Evolutionary conservation across 331 rosid genomes (phyloP).

Genomic region (Acacia concinna): DNA sequence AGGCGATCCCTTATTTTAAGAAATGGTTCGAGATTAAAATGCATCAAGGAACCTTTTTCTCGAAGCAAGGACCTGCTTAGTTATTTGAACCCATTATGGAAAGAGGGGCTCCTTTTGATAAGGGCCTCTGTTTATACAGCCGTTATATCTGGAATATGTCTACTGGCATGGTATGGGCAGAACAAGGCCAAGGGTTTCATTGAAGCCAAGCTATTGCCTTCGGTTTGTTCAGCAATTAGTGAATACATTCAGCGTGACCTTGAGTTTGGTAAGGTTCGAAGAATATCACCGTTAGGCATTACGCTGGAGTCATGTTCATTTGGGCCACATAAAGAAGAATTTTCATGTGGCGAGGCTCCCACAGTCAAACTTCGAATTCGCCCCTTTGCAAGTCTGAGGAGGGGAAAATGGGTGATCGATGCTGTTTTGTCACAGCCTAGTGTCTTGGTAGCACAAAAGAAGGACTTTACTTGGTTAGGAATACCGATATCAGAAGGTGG

Average conservation of each 20-base stretch:
- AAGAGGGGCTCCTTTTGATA: conserved; percentile 72
- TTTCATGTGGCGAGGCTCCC: conserved; percentile 89
- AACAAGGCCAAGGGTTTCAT: conserved; percentile 69
- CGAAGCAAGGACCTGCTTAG: conserved; percentile 49
- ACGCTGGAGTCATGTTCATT: conserved; percentile 77
- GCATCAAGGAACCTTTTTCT: conserved; percentile 60
- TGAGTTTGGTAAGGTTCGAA: conserved; percentile 73
- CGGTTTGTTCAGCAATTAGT: conserved; percentile 72
- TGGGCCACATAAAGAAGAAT: conserved; percentile 81
- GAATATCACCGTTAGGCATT: conserved; percentile 74
- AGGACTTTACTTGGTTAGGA: conserved; percentile 88
- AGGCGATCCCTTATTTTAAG: conserved; percentile 42
- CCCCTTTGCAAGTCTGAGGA: conserved; percentile 84
- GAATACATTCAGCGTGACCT: conserved; percentile 74
- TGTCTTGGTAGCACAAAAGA: conserved; percentile 71
- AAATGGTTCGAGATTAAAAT: conserved; percentile 52
- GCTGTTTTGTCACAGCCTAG: conserved; percentile 77
- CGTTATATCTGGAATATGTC: conserved; percentile 68
- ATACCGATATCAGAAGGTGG: conserved; percentile 60
- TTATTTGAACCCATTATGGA: conserved; percentile 60
- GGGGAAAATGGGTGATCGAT: conserved; percentile 85
- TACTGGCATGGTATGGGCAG: conserved; percentile 81
- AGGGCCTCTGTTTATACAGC: conserved; percentile 73
- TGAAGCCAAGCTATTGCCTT: conserved; percentile 75
- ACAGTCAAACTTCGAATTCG: conserved; percentile 64